Base-by-base conservation (phyloP, 1,284 basidiomycete genomes). In the Apiotrichum siamense region DNA sequence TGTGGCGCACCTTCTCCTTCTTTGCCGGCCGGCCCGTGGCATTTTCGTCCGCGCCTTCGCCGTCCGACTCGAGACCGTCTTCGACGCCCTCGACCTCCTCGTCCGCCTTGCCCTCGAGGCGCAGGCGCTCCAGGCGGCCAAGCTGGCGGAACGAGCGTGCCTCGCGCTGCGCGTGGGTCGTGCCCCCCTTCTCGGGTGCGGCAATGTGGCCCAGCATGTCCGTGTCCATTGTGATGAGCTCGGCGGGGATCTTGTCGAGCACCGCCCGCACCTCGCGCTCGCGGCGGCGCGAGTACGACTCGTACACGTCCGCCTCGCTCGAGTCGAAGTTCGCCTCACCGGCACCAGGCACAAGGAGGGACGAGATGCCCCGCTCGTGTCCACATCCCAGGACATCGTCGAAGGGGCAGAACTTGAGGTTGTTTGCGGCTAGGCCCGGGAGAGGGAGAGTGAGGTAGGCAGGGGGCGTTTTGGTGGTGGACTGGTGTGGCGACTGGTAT, bases 271-370 rank as follows among this genome's bases (percentile, higher is more conserved):
- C 91, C 73, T 99, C 96, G 56, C 89, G 80, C 77, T 98, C 96
- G 44, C 88, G 79, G 50, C 91, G 75, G 17, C 86, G 80, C 54
- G 83, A 84, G 74, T 83, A 85, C 61, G 85, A 83, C 74, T 98
- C 93, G 76, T 86, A 97, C 4, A 94, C 91, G 81, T 98, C 93
- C 0, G 89, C 87, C 75, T 98, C 94, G 21, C 79, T 75, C 52
- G 87, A 88, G 72, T 98, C 94, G 69, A 93, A 97, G 77, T 96
- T 92, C 39, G 92, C 83, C 72, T 98, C 93, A 36, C 94, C 94
- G 4, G 85, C 77, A 15, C 94, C 94, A 0, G 94, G 94, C 0
- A 98, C 85, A 48, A 98, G 77, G 40, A 97, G 79, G 42, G 81
- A 87, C 2, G 87, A 88, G 24, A 97, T 78, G 0, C 94, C 94